phyloP scores from a whole-genome alignment of 2,329 filamentous ascomycete genomes.

The Aaosphaeria arxii region DNA sequence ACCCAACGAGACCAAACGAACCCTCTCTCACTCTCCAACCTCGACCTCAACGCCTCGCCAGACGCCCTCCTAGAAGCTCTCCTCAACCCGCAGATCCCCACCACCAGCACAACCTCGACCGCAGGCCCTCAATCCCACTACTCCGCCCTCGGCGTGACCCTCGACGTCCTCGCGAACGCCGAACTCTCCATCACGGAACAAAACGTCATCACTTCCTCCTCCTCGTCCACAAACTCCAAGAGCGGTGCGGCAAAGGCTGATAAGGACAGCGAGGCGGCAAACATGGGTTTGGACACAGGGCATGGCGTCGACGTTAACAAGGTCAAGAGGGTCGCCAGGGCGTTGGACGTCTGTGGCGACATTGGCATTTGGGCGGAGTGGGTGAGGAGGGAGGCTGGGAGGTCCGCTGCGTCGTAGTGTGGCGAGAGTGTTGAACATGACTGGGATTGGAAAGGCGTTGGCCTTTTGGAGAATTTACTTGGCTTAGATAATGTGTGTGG shows the following conservation, averaged over 20 bases:
- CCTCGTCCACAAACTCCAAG: not conserved
- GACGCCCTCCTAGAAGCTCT: conserved; percentile 8
- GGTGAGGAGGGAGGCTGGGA: conserved; percentile 29
- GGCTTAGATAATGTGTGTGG: too few species aligned
- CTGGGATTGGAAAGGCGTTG: too few species aligned
- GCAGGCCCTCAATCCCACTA: conserved; percentile 23
- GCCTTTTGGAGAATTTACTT: too few species aligned
- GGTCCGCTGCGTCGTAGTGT: not conserved
- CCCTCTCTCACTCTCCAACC: not conserved
- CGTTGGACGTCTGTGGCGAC: conserved; percentile 48
- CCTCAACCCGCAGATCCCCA: conserved; percentile 12
- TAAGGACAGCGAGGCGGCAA: conserved; percentile 7
- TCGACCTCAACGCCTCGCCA: not conserved
- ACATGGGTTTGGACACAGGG: conserved; percentile 9
- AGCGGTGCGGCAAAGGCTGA: conserved; percentile 2
- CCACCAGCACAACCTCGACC: conserved; percentile 11
- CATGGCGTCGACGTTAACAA: conserved; percentile 2
- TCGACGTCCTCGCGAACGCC: conserved; percentile 61
- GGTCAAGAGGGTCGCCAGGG: conserved; percentile 39
- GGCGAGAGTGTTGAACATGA: too few species aligned
- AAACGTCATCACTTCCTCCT: conserved; percentile 44
- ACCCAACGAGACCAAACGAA: too few species aligned
- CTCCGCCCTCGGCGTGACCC: conserved; percentile 48
- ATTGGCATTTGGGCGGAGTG: conserved; percentile 54
- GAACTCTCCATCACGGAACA: conserved; percentile 58